Base-by-base conservation (phyloP, 257 asterid genomes). In the Primulina eburnea region DNA sequence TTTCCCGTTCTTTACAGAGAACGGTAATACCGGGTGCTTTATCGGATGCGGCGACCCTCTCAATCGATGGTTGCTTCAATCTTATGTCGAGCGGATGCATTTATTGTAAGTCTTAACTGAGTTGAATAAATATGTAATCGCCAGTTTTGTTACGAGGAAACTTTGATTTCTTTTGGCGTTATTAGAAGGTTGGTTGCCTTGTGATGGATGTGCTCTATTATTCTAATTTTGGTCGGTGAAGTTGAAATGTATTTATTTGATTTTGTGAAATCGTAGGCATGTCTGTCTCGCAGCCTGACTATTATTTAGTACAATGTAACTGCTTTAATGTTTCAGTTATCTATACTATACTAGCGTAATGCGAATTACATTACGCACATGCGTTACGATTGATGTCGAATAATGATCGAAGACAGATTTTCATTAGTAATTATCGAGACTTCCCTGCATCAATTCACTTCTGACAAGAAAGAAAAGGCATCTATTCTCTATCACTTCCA, bases 41-140 rank as follows among this genome's bases (percentile, higher is more conserved):
- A 92, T 93, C 0, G 96, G 97, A 37, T 87, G 90, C 14, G 99
- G 99, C 11, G 96, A 93, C 87, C 78, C 92, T 55, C 95, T 93
- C 21, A 86, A 78, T 57, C 75, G 81, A 47, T 93, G 99, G 97
- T 71, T 93, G 85, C 82, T 84, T 11, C 90, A 90, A 71, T 78
- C 97, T 16, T 93, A 68, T 24, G 96, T 93, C 2, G 99, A 93
- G 71, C 76, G 99, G 77, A 93, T 93, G 99, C 99, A 93, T 85
- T 73, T 93, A 89, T 79, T 93, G 33, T 93, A 86, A 88, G 14
- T 65, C 75, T 34, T 20, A 16, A 7, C 33, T 16, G 17, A 34
- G 75, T n/a, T 0, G 37, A 38, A 30, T 35, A 47, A 18, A 67
- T 69, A 61, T 69, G 63, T 50, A 30, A 17, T 40, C 43, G 64